These are phyloP conservation scores for Kalaharituber pfeilii DNA, from an alignment of 2,329 filamentous ascomycete genomes.

Conservation along the genomic window DNA sequence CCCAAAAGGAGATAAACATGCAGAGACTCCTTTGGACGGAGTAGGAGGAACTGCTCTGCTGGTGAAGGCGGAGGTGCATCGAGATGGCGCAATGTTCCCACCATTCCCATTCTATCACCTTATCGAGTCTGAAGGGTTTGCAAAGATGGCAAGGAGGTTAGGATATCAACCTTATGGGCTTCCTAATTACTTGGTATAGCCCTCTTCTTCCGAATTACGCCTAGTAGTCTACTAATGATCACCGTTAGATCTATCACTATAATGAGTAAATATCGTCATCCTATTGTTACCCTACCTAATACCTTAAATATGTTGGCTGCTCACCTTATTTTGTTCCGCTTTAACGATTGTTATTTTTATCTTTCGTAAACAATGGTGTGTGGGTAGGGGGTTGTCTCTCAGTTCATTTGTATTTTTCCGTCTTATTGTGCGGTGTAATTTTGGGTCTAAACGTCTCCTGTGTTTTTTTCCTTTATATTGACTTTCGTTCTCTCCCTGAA, in stretches of 20 bases:
- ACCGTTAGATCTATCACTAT: constrained; percentile 19
- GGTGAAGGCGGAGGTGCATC: constrained; percentile 91
- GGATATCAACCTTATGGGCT: constrained; percentile 76
- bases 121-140: constrained; percentile 95
- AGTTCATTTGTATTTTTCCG: too few species aligned
- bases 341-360: not conserved
- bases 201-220: not conserved
- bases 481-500: too few species aligned
- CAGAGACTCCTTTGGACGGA: constrained; percentile 65
- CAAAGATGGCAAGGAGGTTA: constrained; percentile 83
- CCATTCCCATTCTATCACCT: constrained; percentile 91
- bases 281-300: constrained; percentile 9
- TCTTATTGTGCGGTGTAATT: too few species aligned
- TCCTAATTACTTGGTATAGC: constrained; percentile 81
- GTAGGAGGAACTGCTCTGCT: constrained; percentile 84
- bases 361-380: not conserved
- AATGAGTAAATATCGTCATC: constrained; percentile 14
- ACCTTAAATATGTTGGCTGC: not conserved
- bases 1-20: constrained; percentile 38
- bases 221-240: constrained; percentile 1
- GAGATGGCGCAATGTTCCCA: constrained; percentile 97
- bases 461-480: too few species aligned
- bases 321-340: not conserved
- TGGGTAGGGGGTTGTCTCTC: not conserved
- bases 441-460: too few species aligned